Base-by-base conservation (phyloP, 352 stramenopile genomes). In the Globisporangium perplexum region DNA sequence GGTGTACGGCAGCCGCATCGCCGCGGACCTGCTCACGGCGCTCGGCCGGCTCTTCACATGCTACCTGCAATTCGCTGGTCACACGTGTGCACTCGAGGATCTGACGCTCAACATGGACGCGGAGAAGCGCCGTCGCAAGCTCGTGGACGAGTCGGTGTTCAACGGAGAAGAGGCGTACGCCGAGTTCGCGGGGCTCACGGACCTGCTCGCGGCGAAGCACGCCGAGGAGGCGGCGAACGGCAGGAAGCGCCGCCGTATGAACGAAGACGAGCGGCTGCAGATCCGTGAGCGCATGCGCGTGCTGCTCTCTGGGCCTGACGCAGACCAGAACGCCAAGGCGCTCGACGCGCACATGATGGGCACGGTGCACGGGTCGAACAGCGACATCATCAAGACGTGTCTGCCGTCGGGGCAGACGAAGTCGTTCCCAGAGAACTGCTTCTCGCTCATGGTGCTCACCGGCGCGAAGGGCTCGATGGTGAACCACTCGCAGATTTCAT, bases 391-490 rank as follows among this genome's bases (percentile, higher is more conserved):
- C 62, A 99, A 99, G 77, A 93, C 88, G 44, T 99, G 97, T 88
- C 77, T 99, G 53, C 98, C 98, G 0, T 81, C 90, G 60, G 97
- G 97, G 22, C 90, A 99, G 63, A 88, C 83, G 11, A 98, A 99
- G 65, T 85, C 96, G 22, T 99, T 99, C 78, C 97, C 97, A 11
- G 73, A 87, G 52, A 99, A 99, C 76, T 97, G 90, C 50, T 99
- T 99, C 76, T 97, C 93, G 57, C 81, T 99, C 17, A 99, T 99
- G 97, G 96, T 99, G 22, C 86, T 98, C 14, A 99, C 97, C 31
- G 98, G 98, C 62, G 97, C 97, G 20, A 99, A 99, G 82, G 98
- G 98, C 14, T 99, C 95, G 36, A 98, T 98, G 76, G 97, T 99
- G 12, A 99, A 99, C 82, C 97, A 99, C 74, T 99, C 96, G 30